Base-by-base conservation (phyloP, 306 rosid species). In the Rosa chinensis region DNA sequence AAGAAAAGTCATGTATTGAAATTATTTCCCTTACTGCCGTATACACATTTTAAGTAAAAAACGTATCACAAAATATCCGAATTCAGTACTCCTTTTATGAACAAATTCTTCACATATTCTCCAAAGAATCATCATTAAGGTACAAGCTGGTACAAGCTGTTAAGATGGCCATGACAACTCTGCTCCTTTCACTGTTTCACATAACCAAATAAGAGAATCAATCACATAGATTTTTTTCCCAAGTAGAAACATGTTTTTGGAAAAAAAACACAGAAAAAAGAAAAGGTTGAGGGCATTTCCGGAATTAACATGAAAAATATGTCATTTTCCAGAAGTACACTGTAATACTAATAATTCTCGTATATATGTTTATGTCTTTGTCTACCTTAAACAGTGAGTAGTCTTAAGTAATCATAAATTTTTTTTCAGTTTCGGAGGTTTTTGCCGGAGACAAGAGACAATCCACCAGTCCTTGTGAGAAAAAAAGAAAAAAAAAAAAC, bases 341-440 rank as follows among this genome's bases (percentile, higher is more conserved):
- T 32, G 37, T 25, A 8, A 58, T 21, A 59, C 10, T 55, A 17
- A 55, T 58, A 58, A 58, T 58, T 32, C 37, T 58, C 32, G 32
- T 12, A 62, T 13, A 14, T 5, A 28, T 62, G 20, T 49, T 13
- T 17, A 7, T 17, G 21, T 52, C 10, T 18, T 28, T 61, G 35
- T 59, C 2, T 32, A 35, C n/a, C 70, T 35, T 64, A 23, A 35
- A 25, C 42, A 35, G 70, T 64, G 25, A 32, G 69, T 63, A 32
- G 37, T 32, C 37, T 55, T 66, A 64, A 64, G 21, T 63, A 64
- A 66, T 63, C 68, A 37, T 2, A 66, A 32, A 32, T 32, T 32
- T 79, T 89, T 78, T 66, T 86, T 79, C 62, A 45, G 90, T 89
- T 89, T 92, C 87, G 94, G 94, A 90, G 97, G 93, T 77, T 85